Percentiles rank a stretch among this genome's conserved stretches.
phyloP scores from a whole-genome alignment of 805 yeast genomes.

The Pichia cephalocereana region DNA sequence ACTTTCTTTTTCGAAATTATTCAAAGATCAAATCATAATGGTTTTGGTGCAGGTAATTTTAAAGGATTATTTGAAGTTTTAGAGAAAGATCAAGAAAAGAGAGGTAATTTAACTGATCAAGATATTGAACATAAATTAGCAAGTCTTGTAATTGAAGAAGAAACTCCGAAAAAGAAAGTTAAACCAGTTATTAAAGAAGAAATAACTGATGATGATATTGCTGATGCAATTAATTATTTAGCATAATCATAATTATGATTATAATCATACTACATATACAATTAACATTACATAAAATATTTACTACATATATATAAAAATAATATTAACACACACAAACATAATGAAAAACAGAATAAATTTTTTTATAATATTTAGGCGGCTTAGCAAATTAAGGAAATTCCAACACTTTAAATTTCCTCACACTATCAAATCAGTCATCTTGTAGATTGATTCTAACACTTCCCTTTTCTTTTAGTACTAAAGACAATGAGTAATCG shows the following conservation, averaged over 20 bases:
- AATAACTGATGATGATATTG: conserved; percentile 27
- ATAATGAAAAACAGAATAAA: too few relatives aligned
- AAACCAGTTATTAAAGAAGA: conserved; percentile 1
- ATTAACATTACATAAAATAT: not conserved
- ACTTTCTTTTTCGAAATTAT: conserved; percentile 76
- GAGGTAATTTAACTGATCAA: conserved; percentile 50
- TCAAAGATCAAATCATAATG: conserved; percentile 70
- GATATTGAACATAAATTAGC: not conserved
- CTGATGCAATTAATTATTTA: conserved; percentile 20
- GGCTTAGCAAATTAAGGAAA: too few relatives aligned
- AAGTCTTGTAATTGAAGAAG: not conserved
- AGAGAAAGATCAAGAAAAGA: conserved; percentile 61
- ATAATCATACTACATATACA: too few relatives aligned
- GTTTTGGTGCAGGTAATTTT: conserved; percentile 87
- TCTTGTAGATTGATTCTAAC: too few relatives aligned
- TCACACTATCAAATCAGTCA: too few relatives aligned
- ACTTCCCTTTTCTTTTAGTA: too few relatives aligned
- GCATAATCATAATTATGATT: too few relatives aligned
- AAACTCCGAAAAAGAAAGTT: not conserved
- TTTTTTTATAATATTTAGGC: too few relatives aligned
- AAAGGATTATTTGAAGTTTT: conserved; percentile 72
- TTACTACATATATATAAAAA: too few relatives aligned
- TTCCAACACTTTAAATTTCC: too few relatives aligned
- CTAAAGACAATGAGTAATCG: too few relatives aligned
- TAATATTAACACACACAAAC: too few relatives aligned